Base-by-base conservation (phyloP, 2,329 filamentous ascomycete genomes). In the Calonectria pteridis region DNA sequence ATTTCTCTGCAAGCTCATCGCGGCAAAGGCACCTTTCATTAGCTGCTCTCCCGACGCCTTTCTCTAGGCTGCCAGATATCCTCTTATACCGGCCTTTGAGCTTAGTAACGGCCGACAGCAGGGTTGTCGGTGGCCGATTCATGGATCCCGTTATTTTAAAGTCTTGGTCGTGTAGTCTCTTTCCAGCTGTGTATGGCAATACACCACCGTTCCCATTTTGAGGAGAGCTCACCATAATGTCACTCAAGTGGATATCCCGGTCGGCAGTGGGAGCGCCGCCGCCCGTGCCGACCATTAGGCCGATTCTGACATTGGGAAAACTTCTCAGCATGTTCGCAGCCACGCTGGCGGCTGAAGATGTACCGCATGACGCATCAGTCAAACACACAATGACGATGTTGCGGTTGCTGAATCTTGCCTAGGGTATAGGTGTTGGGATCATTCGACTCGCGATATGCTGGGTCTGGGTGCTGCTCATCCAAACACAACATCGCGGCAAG, bases 391-490 rank as follows among this genome's bases (percentile, higher is more conserved):
- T 58, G 0, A 69, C 72, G 1, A 75, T 31, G 13, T 75, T 74
- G 3, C 74, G 72, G 0, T n/a, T 40, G 0, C 51, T 28, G n/a
- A 1, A 75, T 13, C 0, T 29, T 29, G 1, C 65, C 72, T 0
- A 75, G 43, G 2, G 59, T 69, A 3, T 75, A 74, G 1, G n/a
- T 26, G 16, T 75, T 74, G 2, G 18, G 9, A 7, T 75, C 72
- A 0, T 37, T 6, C 9, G 33, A 16, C 16, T 16, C 13, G 35
- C 16, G 2, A 26, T 5, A 50, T 18, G 9, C 4, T 3, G 13
- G 28, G 59, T 0, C 18, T 0, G 31, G 6, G 1, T 75, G 65
- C 20, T 26, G n/a, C 5, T 58, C 2, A 2, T 75, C 72, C 0
- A 75, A 65, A 18, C 65, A 31, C 3, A 18, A 35, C 4, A 6